These are phyloP conservation scores for Xylariaceae sp. DNA, from an alignment of 2,329 filamentous ascomycete species.

Conservation along the genomic window DNA sequence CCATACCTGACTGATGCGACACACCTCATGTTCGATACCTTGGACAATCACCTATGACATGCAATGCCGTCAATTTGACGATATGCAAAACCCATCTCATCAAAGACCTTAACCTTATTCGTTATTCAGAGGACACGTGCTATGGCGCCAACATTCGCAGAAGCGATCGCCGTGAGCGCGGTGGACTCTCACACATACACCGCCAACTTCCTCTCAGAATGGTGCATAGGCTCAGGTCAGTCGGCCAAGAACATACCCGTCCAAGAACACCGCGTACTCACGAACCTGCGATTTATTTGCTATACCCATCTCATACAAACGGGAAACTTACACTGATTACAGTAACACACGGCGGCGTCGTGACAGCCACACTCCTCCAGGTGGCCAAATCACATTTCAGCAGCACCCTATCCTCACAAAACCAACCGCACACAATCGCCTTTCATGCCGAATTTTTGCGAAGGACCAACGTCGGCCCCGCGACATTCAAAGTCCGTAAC, in stretches of 20 bases:
- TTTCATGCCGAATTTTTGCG: slow-evolving; percentile 31
- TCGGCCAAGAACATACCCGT: neutral
- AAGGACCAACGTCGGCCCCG: slow-evolving; percentile 28
- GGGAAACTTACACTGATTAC: slow-evolving; percentile 3
- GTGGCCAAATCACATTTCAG: slow-evolving; percentile 36
- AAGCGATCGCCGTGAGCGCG: slow-evolving; percentile 22
- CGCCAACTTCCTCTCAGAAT: slow-evolving; percentile 21
- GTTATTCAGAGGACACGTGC: neutral
- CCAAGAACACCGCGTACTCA: neutral
- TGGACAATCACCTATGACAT: too few relatives aligned
- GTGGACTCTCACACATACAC: slow-evolving; percentile 24
- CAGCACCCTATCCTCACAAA: slow-evolving; percentile 27
- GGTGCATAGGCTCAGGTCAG: slow-evolving; percentile 30
- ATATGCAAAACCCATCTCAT: too few relatives aligned
- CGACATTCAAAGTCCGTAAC: slow-evolving; percentile 25
- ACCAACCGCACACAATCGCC: slow-evolving; percentile 29
- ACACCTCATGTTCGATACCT: too few relatives aligned
- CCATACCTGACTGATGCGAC: too few relatives aligned
- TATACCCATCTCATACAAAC: neutral
- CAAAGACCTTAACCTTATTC: neutral
- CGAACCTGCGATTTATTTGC: neutral
- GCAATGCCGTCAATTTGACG: too few relatives aligned
- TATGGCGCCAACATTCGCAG: slow-evolving; percentile 24
- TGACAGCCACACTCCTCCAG: slow-evolving; percentile 59
- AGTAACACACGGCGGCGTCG: slow-evolving; percentile 71